Evolutionary conservation across 2,329 filamentous ascomycete species (phyloP), one percentile per base, ranked within the genome.

Genomic region (Penicillium sp.): DNA sequence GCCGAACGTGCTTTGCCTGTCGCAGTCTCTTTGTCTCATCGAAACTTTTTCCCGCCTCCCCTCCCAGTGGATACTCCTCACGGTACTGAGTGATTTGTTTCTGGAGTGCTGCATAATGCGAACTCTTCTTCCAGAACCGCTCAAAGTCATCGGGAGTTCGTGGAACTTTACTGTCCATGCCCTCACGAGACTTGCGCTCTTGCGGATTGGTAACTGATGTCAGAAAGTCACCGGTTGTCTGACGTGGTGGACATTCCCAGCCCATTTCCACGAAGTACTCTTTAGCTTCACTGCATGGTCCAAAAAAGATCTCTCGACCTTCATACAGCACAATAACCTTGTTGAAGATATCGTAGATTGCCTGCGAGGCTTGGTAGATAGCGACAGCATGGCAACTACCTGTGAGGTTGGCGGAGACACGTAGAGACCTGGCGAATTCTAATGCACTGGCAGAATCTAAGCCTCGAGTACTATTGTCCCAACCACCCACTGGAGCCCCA

Each of bases 221-320:
- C 8, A 87, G 66, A 55, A 87, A 87, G 53, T 87, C 84, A 2
- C 76, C 80, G 0, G 78, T 83, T 0, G 82, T 86, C 57, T 86
- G 82, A 2, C 84, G 75, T 2, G 73, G 62, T 0, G 82, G 82
- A 51, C 83, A 87, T 21, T 75, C 60, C 74, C 79, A 90, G 27
- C 86, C 86, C 63, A 84, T 78, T 9, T 75, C 67, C 52, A 81
- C 77, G 45, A 90, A 89, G 62, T 80, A 89, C 0, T 60, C 59
- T 53, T 76, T 81, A 0, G 85, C 86, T 2, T 70, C 60, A 4
- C 54, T 58, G 0, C 80, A 77, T 0, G 78, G 76, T 0, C 86
- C 87, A 48, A 83, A 90, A 67, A 80, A 91, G 47, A 90, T 90
- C 56, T 90, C 78, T 0, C 82, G 76, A 1, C 86, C 87, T 56